phyloP scores from a whole-genome alignment of 495 filamentous ascomycete species.

The Penicillium manginii region DNA sequence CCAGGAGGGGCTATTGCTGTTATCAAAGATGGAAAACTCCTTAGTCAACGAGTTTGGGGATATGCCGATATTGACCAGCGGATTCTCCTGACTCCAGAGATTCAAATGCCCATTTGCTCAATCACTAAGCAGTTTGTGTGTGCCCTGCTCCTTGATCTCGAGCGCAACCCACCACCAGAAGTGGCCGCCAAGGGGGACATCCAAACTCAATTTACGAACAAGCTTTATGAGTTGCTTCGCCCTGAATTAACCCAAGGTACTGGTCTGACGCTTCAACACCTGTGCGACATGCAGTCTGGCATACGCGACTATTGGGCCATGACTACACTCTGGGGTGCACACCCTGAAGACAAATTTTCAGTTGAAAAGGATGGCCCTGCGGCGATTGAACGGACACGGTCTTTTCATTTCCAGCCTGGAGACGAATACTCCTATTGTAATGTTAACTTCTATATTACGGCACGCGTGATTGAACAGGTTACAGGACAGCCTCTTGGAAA shows the following conservation, averaged over 20 bases:
- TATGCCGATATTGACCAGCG: constrained; percentile 34
- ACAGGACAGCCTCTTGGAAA: constrained; percentile 27
- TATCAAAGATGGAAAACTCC: constrained; percentile 32
- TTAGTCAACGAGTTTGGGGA: constrained; percentile 36
- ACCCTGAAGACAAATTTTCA: constrained; percentile 34
- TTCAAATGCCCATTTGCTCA: constrained; percentile 38
- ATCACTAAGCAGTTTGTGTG: constrained; percentile 43
- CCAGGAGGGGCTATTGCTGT: constrained; percentile 37
- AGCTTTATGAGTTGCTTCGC: constrained; percentile 23
- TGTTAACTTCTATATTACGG: constrained; percentile 36
- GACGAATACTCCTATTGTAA: constrained; percentile 40
- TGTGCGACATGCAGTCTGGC: constrained; percentile 39
- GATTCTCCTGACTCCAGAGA: constrained; percentile 26
- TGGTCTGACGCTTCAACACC: constrained; percentile 28
- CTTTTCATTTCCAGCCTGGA: constrained; percentile 36
- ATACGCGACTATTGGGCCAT: constrained; percentile 43
- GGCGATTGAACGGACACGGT: constrained; percentile 27
- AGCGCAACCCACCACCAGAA: constrained; percentile 27
- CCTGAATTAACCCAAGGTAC: constrained; percentile 20
- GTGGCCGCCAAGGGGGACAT: constrained; percentile 26
- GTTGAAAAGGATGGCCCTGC: constrained; percentile 24
- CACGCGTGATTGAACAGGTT: constrained; percentile 32
- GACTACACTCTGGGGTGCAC: constrained; percentile 36
- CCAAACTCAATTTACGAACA: constrained; percentile 22
- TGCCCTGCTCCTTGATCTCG: constrained; percentile 31